These are phyloP conservation scores for Solanum hybrid DNA, from an alignment of 305 asterid genomes.

Conservation along the genomic window DNA sequence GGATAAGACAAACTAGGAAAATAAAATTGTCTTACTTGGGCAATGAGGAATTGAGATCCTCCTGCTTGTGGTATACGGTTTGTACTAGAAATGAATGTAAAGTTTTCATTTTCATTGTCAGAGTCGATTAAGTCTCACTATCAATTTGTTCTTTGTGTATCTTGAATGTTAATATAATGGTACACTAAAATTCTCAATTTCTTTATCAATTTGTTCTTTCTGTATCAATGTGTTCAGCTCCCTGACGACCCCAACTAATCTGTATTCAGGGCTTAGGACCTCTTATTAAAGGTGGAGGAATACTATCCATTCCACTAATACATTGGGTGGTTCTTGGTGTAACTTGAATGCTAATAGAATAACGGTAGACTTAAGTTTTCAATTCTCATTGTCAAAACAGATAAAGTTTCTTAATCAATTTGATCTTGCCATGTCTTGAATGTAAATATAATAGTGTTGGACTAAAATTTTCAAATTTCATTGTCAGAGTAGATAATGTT, in stretches of 20 bases:
- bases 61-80: background rate
- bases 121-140: background rate
- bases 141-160: background rate
- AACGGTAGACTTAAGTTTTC: background rate
- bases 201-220: background rate
- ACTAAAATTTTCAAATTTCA: background rate
- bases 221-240: background rate
- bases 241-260: background rate
- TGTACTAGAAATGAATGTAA: background rate
- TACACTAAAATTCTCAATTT: background rate
- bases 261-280: background rate
- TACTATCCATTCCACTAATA: background rate
- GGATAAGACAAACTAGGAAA: background rate
- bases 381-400: background rate
- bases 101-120: background rate
- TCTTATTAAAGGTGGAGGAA: background rate
- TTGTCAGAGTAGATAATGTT: background rate
- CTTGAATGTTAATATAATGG: background rate
- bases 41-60: conserved; percentile 1
- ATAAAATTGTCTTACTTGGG: background rate
- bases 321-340: background rate
- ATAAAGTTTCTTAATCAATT: background rate
- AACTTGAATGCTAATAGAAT: background rate
- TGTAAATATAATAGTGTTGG: background rate
- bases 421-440: background rate